Evolutionary conservation across 2,329 filamentous ascomycete genomes (phyloP).

Genomic region (Phoma herbarum): DNA sequence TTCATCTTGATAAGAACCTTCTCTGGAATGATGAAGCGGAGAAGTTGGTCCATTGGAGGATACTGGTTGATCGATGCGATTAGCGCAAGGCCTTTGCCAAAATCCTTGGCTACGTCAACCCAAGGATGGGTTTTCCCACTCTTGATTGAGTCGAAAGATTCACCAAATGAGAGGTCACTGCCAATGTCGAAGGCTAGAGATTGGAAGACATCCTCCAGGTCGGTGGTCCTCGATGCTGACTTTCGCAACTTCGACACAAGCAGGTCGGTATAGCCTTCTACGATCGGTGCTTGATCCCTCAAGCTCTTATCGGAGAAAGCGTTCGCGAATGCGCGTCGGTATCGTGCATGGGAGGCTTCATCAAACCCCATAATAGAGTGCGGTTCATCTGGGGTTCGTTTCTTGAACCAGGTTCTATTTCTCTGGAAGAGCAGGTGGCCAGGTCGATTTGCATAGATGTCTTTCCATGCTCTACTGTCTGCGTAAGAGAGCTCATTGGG

Average conservation of each 20-base stretch:
- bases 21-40: constrained; percentile 38
- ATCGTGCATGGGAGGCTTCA: constrained; percentile 35
- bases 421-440: constrained; percentile 35
- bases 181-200: constrained; percentile 39
- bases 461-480: constrained; percentile 37
- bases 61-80: constrained; percentile 42
- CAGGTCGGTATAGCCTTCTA: constrained; percentile 36
- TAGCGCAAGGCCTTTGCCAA: constrained; percentile 41
- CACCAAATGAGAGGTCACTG: constrained; percentile 62
- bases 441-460: constrained; percentile 40
- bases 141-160: constrained; percentile 55
- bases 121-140: constrained; percentile 51
- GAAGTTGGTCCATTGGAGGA: constrained; percentile 34
- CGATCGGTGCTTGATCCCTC: constrained; percentile 34
- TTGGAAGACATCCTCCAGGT: constrained; percentile 32
- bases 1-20: constrained; percentile 32
- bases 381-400: constrained; percentile 36
- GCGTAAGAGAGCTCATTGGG: constrained; percentile 43
- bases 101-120: constrained; percentile 44
- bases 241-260: constrained; percentile 31
- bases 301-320: constrained; percentile 42
- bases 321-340: constrained; percentile 37
- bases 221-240: constrained; percentile 11
- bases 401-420: constrained; percentile 40
- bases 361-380: constrained; percentile 37